phyloP scores from a whole-genome alignment of 106 monocot species.

The Dioscorea zingiberensis region DNA sequence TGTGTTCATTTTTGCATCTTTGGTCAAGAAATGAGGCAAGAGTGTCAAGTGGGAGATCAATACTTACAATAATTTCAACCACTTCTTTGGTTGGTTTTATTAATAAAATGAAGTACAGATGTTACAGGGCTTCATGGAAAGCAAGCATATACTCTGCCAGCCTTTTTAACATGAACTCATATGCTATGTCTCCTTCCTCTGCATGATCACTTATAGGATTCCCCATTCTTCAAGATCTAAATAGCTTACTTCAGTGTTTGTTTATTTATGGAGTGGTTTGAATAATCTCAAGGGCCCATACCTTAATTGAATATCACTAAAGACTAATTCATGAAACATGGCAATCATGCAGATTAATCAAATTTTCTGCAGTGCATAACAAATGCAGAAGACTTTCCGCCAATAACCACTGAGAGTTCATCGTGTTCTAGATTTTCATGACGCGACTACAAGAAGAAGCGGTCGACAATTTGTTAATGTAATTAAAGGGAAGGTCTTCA shows the following conservation, averaged over 20 bases:
- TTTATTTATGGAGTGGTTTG: neutral
- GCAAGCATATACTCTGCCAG: neutral
- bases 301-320: neutral
- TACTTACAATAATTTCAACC: neutral
- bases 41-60: neutral
- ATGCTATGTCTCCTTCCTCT: slow-evolving; percentile 1
- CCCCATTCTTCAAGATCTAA: neutral
- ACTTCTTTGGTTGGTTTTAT: neutral
- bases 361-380: too few relatives aligned
- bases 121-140: neutral
- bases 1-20: neutral
- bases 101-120: slow-evolving; percentile 6
- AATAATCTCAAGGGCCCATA: neutral
- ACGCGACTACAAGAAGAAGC: neutral
- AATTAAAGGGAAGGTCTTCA: neutral
- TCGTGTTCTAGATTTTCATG: neutral
- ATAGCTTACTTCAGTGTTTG: neutral
- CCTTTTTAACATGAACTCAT: slow-evolving; percentile 5
- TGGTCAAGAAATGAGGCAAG: neutral
- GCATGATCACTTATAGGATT: neutral
- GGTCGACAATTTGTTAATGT: neutral
- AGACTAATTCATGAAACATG: neutral
- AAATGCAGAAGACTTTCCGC: too few relatives aligned
- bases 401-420: neutral
- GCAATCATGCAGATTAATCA: neutral